Evolutionary conservation across 2,329 filamentous ascomycete species (phyloP).

Genomic region (Cytospora leucostoma): DNA sequence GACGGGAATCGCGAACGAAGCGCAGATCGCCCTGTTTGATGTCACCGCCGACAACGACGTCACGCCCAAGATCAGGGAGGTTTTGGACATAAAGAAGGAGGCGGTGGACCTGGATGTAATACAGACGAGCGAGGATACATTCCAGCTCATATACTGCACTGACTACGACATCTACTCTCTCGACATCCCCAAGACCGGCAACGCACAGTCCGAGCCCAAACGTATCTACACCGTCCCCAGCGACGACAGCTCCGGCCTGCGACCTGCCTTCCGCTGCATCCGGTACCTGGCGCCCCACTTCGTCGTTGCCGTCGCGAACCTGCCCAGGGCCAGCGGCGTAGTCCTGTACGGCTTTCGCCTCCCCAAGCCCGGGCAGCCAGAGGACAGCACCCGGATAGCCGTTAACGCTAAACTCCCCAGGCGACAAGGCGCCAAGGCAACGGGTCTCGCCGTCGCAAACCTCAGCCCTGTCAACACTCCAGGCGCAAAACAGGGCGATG

Average conservation of each 20-base stretch:
- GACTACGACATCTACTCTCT: constrained; percentile 73
- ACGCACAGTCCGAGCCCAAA: constrained; percentile 45
- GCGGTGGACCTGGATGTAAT: constrained; percentile 71
- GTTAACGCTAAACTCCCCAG: constrained; percentile 61
- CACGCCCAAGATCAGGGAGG: constrained; percentile 51
- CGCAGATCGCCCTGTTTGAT: constrained; percentile 78
- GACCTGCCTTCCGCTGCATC: constrained; percentile 58
- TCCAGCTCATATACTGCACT: constrained; percentile 77
- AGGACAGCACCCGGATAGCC: constrained; percentile 49
- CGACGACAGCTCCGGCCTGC: constrained; percentile 42
- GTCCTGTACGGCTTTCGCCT: constrained; percentile 59
- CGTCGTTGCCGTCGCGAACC: constrained; percentile 58
- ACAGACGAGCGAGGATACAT: constrained; percentile 62
- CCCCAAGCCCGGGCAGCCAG: constrained; percentile 40
- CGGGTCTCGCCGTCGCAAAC: constrained; percentile 74
- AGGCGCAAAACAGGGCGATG: constrained; percentile 55
- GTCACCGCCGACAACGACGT: constrained; percentile 55
- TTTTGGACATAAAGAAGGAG: constrained; percentile 55
- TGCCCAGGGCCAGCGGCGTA: constrained; percentile 59
- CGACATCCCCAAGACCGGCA: constrained; percentile 52
- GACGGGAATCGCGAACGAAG: constrained; percentile 72
- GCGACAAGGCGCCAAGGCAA: constrained; percentile 62
- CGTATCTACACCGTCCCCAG: constrained; percentile 59
- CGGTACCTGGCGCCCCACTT: constrained; percentile 62
- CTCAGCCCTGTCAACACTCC: constrained; percentile 59